Base-by-base conservation (phyloP, 768 basidiomycete genomes). In the Cystoderma amianthinum region DNA sequence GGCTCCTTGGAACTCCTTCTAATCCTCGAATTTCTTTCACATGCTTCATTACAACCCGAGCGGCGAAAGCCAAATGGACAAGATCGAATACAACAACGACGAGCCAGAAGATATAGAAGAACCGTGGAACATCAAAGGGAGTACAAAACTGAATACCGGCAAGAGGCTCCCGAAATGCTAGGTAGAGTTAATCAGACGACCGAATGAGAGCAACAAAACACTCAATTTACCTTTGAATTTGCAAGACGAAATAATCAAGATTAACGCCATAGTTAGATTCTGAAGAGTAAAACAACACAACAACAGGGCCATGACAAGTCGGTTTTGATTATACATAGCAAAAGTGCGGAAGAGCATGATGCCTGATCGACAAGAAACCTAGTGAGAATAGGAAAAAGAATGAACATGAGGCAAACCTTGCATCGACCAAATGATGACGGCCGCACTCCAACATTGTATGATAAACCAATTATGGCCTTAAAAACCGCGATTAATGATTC, bases 311-410 rank as follows among this genome's bases (percentile, higher is more conserved):
- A 36, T 44, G 16, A 56, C 43, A 6, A 15, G 23, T 35, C 43
- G 47, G 3, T 38, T 41, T 22, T 48, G 45, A 20, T 33, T 39
- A 40, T 46, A 57, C 28, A 57, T 54, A 15, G 53, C 59, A 19
- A 50, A 51, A 13, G 51, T 58, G 41, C 58, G 55, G 41, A 50
- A 51, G 7, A 59, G 24, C 46, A 59, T 50, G 20, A 52, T 45
- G 17, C 45, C 57, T 59, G 34, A 6, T 3, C 5, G 20, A 16
- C 32, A 33, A 16, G 30, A 36, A n/a, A 46, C 32, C 6, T n/a
- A 23, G 3, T 23, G 13, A 10, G 12, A 10, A 10, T 21, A 13
- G 30, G 16, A 10, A 18, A 7, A 25, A 36, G 23, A 11, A 3
- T 2, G 17, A 21, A 5, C 20, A 16, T n/a, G 19, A 23, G 18